Percentiles rank a stretch among this genome's conserved stretches.
Evolutionary conservation across 495 filamentous ascomycete genomes (phyloP).

Genomic region (Penicillium coffeae): DNA sequence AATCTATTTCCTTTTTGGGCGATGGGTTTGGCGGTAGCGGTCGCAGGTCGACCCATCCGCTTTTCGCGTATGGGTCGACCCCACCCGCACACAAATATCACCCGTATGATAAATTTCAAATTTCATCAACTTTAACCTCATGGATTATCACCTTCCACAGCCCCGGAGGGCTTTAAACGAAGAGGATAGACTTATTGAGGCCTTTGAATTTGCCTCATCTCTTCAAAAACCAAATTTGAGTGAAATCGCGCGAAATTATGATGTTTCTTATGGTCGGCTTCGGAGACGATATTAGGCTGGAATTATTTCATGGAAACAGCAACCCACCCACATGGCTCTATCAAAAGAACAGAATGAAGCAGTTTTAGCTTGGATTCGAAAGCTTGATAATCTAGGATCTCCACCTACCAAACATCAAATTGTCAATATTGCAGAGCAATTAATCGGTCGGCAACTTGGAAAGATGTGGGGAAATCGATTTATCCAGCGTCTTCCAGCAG

Average conservation of each 20-base stretch:
- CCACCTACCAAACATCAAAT: neutral
- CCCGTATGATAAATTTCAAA: neutral
- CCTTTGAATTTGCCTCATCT: neutral
- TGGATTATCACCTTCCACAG: neutral
- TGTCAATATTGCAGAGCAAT: neutral
- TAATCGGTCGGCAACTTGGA: neutral
- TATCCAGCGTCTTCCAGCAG: neutral
- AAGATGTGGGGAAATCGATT: neutral
- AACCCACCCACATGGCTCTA: neutral
- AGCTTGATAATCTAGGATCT: neutral
- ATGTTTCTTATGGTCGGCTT: neutral
- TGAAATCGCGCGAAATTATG: neutral
- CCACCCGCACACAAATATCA: neutral
- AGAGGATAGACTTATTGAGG: neutral
- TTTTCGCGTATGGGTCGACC: neutral
- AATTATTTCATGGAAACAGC: neutral
- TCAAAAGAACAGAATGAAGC: neutral
- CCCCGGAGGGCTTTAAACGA: neutral
- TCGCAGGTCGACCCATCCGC: no score
- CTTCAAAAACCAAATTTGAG: neutral
- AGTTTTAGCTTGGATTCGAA: neutral
- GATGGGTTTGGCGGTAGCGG: neutral
- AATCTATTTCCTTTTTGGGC: neutral
- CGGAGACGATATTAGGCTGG: neutral
- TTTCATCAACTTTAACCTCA: neutral